Base-by-base conservation (phyloP, 2,329 filamentous ascomycete genomes). In the Calonectria montana region DNA sequence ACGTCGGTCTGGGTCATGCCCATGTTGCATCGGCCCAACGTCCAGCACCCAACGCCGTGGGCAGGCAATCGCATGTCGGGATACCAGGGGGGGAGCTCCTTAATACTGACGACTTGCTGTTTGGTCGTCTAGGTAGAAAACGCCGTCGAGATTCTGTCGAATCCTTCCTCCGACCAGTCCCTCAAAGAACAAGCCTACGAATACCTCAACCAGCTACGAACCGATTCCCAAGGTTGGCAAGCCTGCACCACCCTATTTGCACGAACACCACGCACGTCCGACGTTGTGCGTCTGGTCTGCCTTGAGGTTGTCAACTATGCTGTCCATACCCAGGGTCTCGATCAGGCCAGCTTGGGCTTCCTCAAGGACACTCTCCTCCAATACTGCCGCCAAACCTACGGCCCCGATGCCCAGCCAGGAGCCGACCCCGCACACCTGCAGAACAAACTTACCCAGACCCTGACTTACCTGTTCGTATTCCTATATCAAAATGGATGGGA, bases 401-500 rank as follows among this genome's bases (percentile, higher is more conserved):
- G 91, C 65, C 86, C 88, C 45, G 86, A 86, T 39, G 83, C 86
- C 12, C 88, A 89, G 67, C 88, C 89, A 70, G 87, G 88, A 70
- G 85, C 92, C 74, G 97, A 99, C 82, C 91, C 92, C 10, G 83
- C 91, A 27, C 90, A 91, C 75, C 92, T 99, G 50, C 96, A 98
- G 85, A 99, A 98, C 86, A 99, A 99, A 85, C 91, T 99, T 76
- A 96, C 96, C 55, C 97, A 99, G 85, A 98, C 96, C 15, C 87
- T 99, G 78, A 99, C 97, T 12, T 97, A 95, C 80, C 91, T 99
- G 63, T 99, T 99, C 83, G 93, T 95, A 41, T 91, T 92, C 15
- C 88, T 97, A 67, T 99, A 99, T 83, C 91, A 91, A 65, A 91
- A 93, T 65, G 93, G 94, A 43, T 99, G 97, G 97, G 90, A 94